Percentiles rank a stretch among this genome's conserved stretches.
phyloP scores from a whole-genome alignment of 768 basidiomycete genomes.

The Pulveroboletus sp. region DNA sequence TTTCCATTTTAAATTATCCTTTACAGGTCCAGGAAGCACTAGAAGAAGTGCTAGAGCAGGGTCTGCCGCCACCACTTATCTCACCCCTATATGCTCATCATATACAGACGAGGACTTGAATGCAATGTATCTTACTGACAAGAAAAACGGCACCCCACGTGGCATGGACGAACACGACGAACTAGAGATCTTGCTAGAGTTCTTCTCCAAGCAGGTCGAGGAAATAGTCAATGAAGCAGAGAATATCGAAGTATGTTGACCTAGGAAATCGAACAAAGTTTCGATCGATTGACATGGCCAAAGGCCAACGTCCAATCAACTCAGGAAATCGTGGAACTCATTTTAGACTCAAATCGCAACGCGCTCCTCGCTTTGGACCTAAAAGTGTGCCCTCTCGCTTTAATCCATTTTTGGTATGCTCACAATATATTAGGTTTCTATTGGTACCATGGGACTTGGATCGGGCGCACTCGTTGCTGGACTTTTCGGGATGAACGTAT shows the following conservation, averaged over 20 bases:
- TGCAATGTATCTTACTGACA: conserved; percentile 94
- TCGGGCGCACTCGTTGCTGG: conserved; percentile 88
- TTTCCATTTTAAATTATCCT: not conserved
- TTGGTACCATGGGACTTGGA: conserved; percentile 90
- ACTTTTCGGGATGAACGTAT: conserved; percentile 94
- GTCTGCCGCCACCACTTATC: conserved; percentile 37
- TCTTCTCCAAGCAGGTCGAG: conserved; percentile 94
- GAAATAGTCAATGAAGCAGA: conserved; percentile 94
- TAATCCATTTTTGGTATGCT: not conserved
- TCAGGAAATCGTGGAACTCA: conserved; percentile 96
- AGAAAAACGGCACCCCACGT: conserved; percentile 61
- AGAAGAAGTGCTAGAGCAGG: conserved; percentile 89
- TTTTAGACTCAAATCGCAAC: conserved; percentile 95
- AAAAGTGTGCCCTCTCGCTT: conserved; percentile 49
- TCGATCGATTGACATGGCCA: conserved; percentile 1
- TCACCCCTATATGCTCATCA: not conserved
- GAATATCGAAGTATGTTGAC: conserved; percentile 66
- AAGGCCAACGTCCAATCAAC: conserved; percentile 91
- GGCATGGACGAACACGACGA: conserved; percentile 84
- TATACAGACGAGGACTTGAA: conserved; percentile 84
- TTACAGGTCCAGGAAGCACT: conserved; percentile 81
- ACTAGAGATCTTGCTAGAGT: conserved; percentile 89
- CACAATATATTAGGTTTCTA: conserved; percentile 64
- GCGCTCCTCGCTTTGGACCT: conserved; percentile 88
- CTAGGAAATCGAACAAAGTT: not conserved